Conservation (phyloP, 176 grass and related monocot species). For the Oryza glumipatula region DNA sequence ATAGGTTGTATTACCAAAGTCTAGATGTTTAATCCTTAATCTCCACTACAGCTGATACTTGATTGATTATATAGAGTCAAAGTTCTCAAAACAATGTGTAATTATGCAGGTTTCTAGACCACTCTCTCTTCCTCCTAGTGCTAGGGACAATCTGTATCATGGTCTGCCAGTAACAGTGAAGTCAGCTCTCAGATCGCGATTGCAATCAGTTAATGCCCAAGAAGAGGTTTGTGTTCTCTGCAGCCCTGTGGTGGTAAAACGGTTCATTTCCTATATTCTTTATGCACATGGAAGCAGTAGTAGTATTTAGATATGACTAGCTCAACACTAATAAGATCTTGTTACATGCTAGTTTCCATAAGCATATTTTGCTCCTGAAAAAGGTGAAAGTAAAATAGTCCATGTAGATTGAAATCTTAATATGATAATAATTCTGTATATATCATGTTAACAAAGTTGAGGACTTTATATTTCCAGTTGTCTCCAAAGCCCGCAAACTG, state of each 20-base stretch:
- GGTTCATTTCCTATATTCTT: constrained; percentile 4
- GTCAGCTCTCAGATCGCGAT: constrained; percentile 58
- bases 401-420: background rate
- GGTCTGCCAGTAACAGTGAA: constrained; percentile 82
- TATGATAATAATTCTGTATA: background rate
- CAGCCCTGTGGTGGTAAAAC: background rate
- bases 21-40: background rate
- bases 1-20: background rate
- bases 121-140: constrained; percentile 84
- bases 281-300: background rate
- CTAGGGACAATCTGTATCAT: constrained; percentile 91
- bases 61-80: background rate
- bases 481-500: background rate
- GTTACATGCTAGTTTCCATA: background rate
- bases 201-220: constrained; percentile 57
- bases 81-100: constrained; percentile 22
- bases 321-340: background rate
- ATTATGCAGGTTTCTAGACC: constrained; percentile 77
- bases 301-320: background rate
- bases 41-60: background rate
- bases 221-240: constrained; percentile 76
- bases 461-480: background rate
- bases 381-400: background rate
- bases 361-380: background rate
- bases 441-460: background rate